phyloP scores from a whole-genome alignment of 306 rosid species.

The Prunus kanzakura region DNA sequence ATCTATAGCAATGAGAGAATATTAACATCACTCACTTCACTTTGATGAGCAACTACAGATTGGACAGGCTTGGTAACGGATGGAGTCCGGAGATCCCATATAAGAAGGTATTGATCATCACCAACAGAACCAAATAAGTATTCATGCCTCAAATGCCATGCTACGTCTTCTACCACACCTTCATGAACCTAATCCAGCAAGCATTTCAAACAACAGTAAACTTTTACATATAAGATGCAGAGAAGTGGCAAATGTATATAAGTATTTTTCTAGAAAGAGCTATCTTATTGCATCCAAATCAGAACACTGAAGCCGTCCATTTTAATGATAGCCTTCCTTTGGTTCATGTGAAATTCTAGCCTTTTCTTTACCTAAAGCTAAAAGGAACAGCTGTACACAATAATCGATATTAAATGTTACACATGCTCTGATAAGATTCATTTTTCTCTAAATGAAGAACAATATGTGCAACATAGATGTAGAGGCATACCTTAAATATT shows the following conservation, averaged over 20 bases:
- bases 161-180: conserved; percentile 97
- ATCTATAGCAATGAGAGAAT: not conserved
- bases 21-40: conserved; percentile 60
- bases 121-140: conserved; percentile 98
- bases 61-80: conserved; percentile 84
- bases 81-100: conserved; percentile 95
- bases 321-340: not conserved
- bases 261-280: not conserved
- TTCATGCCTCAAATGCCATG: conserved; percentile 99
- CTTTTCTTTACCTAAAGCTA: not conserved
- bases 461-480: not conserved
- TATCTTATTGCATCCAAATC: conserved; percentile 6
- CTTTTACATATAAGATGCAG: not conserved
- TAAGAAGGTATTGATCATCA: conserved; percentile 80
- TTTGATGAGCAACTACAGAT: conserved; percentile 88
- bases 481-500: conserved; percentile 66
- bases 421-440: not conserved
- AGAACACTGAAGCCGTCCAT: not conserved
- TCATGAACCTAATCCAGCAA: conserved; percentile 64
- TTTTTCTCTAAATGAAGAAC: not conserved
- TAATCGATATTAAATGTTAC: not conserved
- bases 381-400: not conserved
- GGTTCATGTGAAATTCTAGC: not conserved
- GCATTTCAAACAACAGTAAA: conserved; percentile 4
- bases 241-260: not conserved